Conservation (phyloP, 2,329 filamentous ascomycete genomes). For the Aspergillus sp. region DNA sequence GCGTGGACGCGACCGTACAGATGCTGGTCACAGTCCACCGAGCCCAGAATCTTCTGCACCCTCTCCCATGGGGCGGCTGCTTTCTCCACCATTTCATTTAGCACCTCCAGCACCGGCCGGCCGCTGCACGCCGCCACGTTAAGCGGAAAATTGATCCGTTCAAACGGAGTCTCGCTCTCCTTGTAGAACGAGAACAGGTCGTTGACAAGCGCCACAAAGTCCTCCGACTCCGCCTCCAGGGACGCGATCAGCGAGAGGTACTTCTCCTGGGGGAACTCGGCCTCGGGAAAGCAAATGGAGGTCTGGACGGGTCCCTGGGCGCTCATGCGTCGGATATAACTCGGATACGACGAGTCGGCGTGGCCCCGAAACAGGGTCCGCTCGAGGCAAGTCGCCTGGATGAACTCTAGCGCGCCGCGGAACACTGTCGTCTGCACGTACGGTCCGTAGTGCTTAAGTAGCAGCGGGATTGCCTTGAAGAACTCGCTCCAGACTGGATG, state of each 20-base stretch:
- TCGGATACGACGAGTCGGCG: background rate
- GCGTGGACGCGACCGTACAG: background rate
- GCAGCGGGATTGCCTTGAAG: background rate
- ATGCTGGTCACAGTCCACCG: background rate
- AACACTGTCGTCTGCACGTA: too few species aligned
- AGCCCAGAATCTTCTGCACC: background rate
- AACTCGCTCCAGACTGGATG: background rate
- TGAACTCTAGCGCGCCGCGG: background rate
- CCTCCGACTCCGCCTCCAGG: background rate
- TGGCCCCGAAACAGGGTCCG: background rate
- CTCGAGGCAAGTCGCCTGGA: background rate
- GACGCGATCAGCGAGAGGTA: background rate
- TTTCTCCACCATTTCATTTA: background rate
- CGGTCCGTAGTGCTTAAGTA: too few species aligned
- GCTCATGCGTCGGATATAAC: background rate
- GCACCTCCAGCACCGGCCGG: background rate
- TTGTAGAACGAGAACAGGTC: background rate
- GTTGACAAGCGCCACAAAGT: background rate
- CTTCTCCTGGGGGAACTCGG: background rate
- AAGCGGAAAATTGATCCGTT: background rate
- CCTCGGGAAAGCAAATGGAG: constrained; percentile 2
- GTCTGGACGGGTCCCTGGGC: background rate
- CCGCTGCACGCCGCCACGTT: background rate
- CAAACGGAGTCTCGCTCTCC: background rate
- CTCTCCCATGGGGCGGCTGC: background rate